Base-by-base conservation (phyloP, 2,329 filamentous ascomycete species). In the Aspergillus sp. region DNA sequence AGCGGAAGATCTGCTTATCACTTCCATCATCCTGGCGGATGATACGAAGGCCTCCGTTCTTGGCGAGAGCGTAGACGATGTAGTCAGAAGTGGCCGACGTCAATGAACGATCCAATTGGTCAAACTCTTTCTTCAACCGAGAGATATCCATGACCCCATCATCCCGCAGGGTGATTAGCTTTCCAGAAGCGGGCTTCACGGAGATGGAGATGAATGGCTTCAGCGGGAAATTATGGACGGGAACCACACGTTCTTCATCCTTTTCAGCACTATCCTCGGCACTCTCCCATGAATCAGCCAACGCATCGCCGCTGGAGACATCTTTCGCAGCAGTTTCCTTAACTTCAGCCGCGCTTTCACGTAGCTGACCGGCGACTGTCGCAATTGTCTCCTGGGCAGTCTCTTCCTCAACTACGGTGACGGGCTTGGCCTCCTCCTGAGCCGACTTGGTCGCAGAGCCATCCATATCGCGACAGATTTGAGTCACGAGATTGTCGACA, bases 181-280 rank as follows among this genome's bases (percentile, higher is more conserved):
- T 81, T 71, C 61, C 63, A 36, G 65, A 45, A 48, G 64, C 58
- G 17, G 68, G 57, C 48, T 74, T 74, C 63, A 97, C 83, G 11
- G 84, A 86, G 67, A 99, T 94, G 17, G 92, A 88, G 59, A 96
- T 92, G 81, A 95, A 99, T 3, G 94, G 94, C 71, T 88, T 90
- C 87, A 99, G 91, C 14, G 94, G 94, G 71, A 99, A 96, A 71
- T 96, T 96, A 77, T 89, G 94, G 44, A 97, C 92, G 68, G 84
- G 87, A 59, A 96, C 85, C 21, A 85, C 80, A 43, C 80, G 76
- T 3, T 83, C 73, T 47, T 84, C 81, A 53, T 86, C 85, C 60
- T 88, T 85, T 69, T 91, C 88, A 31, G 84, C 81, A 44, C 66
- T 65, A 50, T 83, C 83, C 64, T 92, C 90, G 3, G 88, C 89